These are phyloP conservation scores for Huntiella savannae DNA, from an alignment of 2,329 filamentous ascomycete genomes.

Conservation along the genomic window DNA sequence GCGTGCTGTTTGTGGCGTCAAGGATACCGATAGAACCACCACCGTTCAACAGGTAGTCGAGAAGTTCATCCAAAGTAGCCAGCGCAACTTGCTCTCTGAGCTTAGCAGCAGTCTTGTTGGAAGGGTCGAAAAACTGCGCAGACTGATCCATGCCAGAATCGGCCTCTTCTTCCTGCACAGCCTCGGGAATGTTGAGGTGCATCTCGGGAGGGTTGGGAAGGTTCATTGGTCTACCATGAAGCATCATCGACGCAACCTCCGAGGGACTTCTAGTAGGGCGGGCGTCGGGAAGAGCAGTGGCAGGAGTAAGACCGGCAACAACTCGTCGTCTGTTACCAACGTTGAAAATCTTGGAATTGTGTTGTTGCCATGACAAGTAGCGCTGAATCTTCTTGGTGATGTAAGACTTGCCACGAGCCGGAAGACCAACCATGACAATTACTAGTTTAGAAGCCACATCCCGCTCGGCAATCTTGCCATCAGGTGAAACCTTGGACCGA, in stretches of 20 bases:
- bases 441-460: slow-evolving; percentile 94
- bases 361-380: slow-evolving; percentile 93
- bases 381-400: slow-evolving; percentile 95
- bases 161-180: not conserved
- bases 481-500: slow-evolving; percentile 82
- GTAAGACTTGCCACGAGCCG: slow-evolving; percentile 91
- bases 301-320: slow-evolving; percentile 39
- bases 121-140: slow-evolving; percentile 82
- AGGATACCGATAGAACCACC: slow-evolving; percentile 86
- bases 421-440: slow-evolving; percentile 94
- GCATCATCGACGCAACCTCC: slow-evolving; percentile 36
- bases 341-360: slow-evolving; percentile 92
- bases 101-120: slow-evolving; percentile 62
- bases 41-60: slow-evolving; percentile 68
- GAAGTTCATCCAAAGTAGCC: slow-evolving; percentile 75
- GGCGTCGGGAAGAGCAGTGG: slow-evolving; percentile 13
- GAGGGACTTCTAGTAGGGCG: slow-evolving; percentile 26
- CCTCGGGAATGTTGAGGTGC: slow-evolving; percentile 6
- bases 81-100: slow-evolving; percentile 82
- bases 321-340: slow-evolving; percentile 80
- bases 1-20: slow-evolving; percentile 92
- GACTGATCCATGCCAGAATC: slow-evolving; percentile 52
- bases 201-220: slow-evolving; percentile 14
- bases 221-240: slow-evolving; percentile 31
- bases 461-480: slow-evolving; percentile 79